Percentiles rank a stretch among this genome's conserved stretches.
Conservation (phyloP, 2,329 filamentous ascomycete species). For the Exserohilum rostratum region DNA sequence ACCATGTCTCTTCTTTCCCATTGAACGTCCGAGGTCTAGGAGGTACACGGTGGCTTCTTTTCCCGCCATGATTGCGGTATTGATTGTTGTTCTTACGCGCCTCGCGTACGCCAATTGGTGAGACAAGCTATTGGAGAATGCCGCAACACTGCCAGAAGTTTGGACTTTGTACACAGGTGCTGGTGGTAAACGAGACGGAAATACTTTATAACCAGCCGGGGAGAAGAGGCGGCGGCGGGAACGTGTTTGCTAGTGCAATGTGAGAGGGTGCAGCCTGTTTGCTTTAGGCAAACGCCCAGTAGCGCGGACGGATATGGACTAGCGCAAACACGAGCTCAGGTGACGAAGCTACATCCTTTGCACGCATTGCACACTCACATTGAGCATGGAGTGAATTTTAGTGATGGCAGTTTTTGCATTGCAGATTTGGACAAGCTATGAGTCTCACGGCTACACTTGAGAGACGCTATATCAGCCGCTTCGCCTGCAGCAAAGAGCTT, state of each 20-base stretch:
- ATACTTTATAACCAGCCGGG: not conserved
- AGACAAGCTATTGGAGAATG: not conserved
- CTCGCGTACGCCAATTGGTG: not conserved
- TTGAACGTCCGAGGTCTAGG: constrained; percentile 85
- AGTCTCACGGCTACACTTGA: not conserved
- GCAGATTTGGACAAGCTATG: not conserved
- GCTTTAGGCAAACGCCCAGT: constrained; percentile 12
- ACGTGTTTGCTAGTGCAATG: not conserved
- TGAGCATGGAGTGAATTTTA: not conserved
- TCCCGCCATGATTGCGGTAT: constrained; percentile 71
- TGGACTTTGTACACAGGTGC: not conserved
- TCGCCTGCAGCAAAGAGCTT: not conserved
- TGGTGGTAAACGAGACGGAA: not conserved
- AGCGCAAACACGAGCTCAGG: constrained; percentile 2
- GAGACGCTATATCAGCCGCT: not conserved
- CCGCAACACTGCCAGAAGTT: not conserved
- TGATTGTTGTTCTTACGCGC: constrained; percentile 1
- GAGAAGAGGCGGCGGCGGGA: not conserved
- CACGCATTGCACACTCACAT: not conserved
- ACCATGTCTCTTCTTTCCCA: constrained; percentile 73
- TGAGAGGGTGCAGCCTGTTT: constrained; percentile 7
- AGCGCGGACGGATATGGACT: not conserved
- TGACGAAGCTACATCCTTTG: not conserved
- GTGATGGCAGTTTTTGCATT: not conserved
- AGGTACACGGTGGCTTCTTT: constrained; percentile 95